Base-by-base conservation (phyloP, 2,329 filamentous ascomycete species). In the Aspergillus pseudoglaucus region DNA sequence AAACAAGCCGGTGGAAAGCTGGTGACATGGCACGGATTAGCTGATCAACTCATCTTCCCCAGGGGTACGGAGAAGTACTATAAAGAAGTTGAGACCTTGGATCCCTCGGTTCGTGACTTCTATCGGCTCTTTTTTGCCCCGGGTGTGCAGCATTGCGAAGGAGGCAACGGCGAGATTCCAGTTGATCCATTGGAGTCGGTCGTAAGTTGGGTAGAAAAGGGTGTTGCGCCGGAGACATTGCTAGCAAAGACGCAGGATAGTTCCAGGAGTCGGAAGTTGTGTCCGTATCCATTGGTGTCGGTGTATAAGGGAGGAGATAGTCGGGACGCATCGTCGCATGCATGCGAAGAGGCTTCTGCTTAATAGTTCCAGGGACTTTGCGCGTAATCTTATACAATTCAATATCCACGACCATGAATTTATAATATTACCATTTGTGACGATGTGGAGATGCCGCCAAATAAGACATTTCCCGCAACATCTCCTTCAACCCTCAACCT, bases 21-120 rank as follows among this genome's bases (percentile, higher is more conserved):
- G 55, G 61, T 75, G 14, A 67, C 63, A 1, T 75, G 66, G 64
- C 71, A 75, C 45, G 73, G 72, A 1, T 50, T 69, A 6, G 62
- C 60, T 2, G 70, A 73, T 49, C 49, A 64, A 17, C 49, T 71
- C n/a, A 72, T 75, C 47, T 56, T 59, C 18, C 57, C 65, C 1
- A 59, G 63, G 7, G 67, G 69, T 2, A 69, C 65, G 1, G 50
- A 52, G 3, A 46, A 66, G 20, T 74, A 74, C 53, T 72, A 72
- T 49, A 45, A 64, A 6, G 49, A 57, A 6, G 67, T 71, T 1
- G 44, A 56, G 15, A 55, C 51, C 1, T 30, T 55, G 2, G 62
- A 66, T 42, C 49, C 61, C 0, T 32, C 58, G 2, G 57, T 59
- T 0, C 42, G 48, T 3, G 63, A 68, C 27, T 72, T 60, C 49